These are phyloP conservation scores for Leishmania turanica DNA, from an alignment of 208 protist species.

Conservation along the genomic window DNA sequence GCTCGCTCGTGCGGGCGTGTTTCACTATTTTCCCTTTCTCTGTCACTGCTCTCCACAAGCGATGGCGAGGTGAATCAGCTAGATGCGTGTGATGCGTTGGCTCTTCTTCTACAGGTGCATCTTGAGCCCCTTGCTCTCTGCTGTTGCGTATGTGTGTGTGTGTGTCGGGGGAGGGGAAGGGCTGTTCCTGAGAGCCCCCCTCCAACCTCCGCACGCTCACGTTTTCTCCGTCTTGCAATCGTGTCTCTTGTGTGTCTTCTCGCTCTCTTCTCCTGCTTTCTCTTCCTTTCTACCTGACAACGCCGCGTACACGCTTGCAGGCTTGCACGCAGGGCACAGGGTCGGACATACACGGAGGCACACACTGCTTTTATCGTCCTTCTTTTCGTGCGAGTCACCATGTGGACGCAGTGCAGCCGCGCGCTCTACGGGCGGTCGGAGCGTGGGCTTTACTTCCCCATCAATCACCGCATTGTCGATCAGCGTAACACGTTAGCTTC, in stretches of 20 bases:
- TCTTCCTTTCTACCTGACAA: neutral
- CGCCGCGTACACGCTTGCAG: constrained; percentile 4
- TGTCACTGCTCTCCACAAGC: neutral
- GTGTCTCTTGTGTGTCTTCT: neutral
- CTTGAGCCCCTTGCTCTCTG: neutral
- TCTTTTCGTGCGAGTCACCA: neutral
- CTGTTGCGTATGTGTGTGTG: neutral
- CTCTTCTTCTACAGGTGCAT: neutral
- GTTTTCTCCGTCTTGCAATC: neutral
- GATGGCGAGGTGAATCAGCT: neutral
- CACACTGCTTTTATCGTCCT: neutral
- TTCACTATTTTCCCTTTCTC: neutral
- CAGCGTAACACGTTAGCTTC: constrained; percentile 50
- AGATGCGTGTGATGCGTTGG: neutral
- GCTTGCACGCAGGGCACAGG: neutral
- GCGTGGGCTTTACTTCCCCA: constrained; percentile 87
- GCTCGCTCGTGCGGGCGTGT: neutral
- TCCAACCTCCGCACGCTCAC: neutral
- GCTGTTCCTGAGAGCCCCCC: neutral
- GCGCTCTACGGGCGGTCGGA: constrained; percentile 41
- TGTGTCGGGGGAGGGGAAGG: neutral
- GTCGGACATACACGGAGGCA: neutral
- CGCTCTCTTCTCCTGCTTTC: neutral
- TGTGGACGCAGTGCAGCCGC: constrained; percentile 43
- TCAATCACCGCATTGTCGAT: constrained; percentile 87